Evolutionary conservation across 805 yeast species (phyloP), one percentile per base, ranked within the genome.

Genomic region (Saturnispora dispora): DNA sequence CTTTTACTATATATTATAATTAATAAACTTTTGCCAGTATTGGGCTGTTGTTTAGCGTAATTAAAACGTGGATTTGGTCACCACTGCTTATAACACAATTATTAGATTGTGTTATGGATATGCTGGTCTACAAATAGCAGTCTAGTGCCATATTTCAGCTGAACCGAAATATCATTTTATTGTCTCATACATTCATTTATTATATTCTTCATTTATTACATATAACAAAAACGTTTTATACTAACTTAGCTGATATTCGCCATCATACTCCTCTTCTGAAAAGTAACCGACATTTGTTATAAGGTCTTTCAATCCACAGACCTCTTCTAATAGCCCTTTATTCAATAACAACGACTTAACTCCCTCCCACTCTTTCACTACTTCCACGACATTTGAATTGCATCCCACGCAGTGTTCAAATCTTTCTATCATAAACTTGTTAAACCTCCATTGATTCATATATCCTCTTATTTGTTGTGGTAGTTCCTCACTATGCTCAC

Each of bases 401-500:
- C 99, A 93, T 0, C 90, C 99, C 0, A 97, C 83, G 65, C 99
- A 93, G 58, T 78, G 73, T 37, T 74, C 71, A 67, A 85, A 95
- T 30, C 82, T 81, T 1, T 87, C 87, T 0, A 95, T 84, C 53
- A 73, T 71, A 22, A 90, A 71, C 57, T 81, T 83, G 52, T 83
- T 63, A 15, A 80, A 81, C 45, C 76, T 76, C 58, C 83, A 88
- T 46, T 74, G 75, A 58, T 77, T 79, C 33, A 95, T 67, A 61
- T 83, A 91, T 0, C 98, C 99, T 53, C 99, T 73, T 22, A 93
- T 71, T 64, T 95, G 99, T 65, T 91, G 99, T 0, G 96, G 95
- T 2, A 82, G 67, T 7, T 32, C 25, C 18, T 45, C 47, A 18
- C 37, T 30, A 17, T 45, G 47, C 11, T 45, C 13, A n/a, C 39